phyloP scores from a whole-genome alignment of 306 rosid species.

The Lathyrus oleraceus region DNA sequence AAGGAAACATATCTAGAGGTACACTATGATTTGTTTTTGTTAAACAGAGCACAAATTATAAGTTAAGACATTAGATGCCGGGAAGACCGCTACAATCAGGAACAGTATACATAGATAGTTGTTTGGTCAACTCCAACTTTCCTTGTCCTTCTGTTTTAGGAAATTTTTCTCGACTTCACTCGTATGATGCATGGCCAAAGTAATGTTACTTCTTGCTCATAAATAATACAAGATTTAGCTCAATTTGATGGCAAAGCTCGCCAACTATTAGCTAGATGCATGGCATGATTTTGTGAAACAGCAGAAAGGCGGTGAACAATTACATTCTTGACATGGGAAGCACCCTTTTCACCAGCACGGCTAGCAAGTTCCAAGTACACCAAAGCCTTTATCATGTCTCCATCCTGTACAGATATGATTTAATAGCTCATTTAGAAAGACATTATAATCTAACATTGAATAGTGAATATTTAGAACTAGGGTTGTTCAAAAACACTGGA shows the following conservation, averaged over 20 bases:
- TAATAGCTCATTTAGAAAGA: conserved; percentile 17
- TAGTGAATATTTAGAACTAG: background rate
- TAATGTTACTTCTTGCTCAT: conserved; percentile 12
- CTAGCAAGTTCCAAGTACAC: conserved; percentile 88
- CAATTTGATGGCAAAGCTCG: conserved; percentile 59
- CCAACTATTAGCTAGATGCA: conserved; percentile 69
- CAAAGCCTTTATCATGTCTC: conserved; percentile 77
- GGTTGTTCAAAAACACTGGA: background rate
- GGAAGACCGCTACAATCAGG: conserved; percentile 7
- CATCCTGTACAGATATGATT: conserved; percentile 55
- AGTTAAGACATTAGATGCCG: conserved; percentile 20
- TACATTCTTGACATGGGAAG: conserved; percentile 64
- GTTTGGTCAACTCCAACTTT: conserved; percentile 24
- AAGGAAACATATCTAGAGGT: background rate
- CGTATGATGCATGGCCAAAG: background rate
- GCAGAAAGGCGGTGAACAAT: conserved; percentile 62
- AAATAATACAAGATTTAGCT: conserved; percentile 25
- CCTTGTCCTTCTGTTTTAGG: conserved; percentile 10
- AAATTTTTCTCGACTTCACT: conserved; percentile 4
- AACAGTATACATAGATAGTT: conserved; percentile 20
- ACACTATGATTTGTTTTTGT: background rate
- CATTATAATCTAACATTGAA: conserved; percentile 3
- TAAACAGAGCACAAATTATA: background rate
- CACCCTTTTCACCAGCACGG: conserved; percentile 77
- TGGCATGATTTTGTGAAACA: conserved; percentile 57